Percentiles rank a stretch among this genome's conserved stretches.
Conservation (phyloP, 441 rosid genomes). For the Gossypium trilobum region DNA sequence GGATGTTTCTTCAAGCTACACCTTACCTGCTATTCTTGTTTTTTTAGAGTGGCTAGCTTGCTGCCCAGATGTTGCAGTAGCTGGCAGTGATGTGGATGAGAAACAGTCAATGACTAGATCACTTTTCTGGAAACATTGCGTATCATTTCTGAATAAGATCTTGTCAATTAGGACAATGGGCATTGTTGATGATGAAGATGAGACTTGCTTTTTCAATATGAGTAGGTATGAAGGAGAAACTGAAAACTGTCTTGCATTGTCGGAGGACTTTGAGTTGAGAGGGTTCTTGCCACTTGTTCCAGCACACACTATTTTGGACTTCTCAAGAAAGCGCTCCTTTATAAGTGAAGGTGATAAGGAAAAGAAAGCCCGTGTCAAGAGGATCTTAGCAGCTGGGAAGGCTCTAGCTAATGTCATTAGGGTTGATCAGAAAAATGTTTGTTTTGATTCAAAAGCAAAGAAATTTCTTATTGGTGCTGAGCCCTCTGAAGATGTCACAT, state of each 20-base stretch:
- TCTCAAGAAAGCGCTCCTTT: conserved; percentile 64
- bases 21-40: conserved; percentile 70
- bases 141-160: conserved; percentile 58
- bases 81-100: conserved; percentile 57
- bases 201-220: conserved; percentile 59
- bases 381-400: conserved; percentile 86
- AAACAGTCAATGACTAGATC: conserved; percentile 46
- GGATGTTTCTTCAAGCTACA: conserved; percentile 70
- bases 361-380: conserved; percentile 51
- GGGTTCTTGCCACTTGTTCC: conserved; percentile 82
- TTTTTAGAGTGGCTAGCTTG: conserved; percentile 92
- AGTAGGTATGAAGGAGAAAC: conserved; percentile 83
- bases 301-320: conserved; percentile 76
- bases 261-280: conserved; percentile 86
- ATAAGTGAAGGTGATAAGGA: conserved; percentile 58
- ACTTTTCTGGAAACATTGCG: conserved; percentile 59
- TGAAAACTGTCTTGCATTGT: conserved; percentile 71
- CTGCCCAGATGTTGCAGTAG: conserved; percentile 55
- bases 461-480: conserved; percentile 65
- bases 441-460: conserved; percentile 57
- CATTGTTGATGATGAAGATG: conserved; percentile 61
- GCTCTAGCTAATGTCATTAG: conserved; percentile 48
- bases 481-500: conserved; percentile 31
- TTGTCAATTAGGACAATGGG: conserved; percentile 35
- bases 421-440: conserved; percentile 48